phyloP scores from a whole-genome alignment of 768 basidiomycete genomes.

The Gymnopilus dilepis region DNA sequence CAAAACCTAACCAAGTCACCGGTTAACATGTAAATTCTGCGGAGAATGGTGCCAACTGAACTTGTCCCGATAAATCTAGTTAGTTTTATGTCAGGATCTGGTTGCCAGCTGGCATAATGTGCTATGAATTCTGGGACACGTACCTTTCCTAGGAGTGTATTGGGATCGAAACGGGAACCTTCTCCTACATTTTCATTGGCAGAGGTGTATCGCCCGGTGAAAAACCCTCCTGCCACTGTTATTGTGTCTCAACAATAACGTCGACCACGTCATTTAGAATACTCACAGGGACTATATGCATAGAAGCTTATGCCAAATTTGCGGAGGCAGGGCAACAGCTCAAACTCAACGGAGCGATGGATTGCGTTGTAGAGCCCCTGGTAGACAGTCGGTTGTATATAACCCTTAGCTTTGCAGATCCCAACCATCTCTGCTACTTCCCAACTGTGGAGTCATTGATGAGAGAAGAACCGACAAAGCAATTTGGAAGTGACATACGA shows the following conservation, averaged over 20 bases:
- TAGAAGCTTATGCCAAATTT: slow-evolving; percentile 64
- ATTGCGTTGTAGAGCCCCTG: slow-evolving; percentile 52
- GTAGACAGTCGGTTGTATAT: slow-evolving; percentile 59
- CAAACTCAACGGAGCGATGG: slow-evolving; percentile 45
- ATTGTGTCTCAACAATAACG: slow-evolving; percentile 11
- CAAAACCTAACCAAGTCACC: slow-evolving; percentile 45
- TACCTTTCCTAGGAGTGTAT: slow-evolving; percentile 30
- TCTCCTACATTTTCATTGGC: slow-evolving; percentile 46
- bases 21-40: neutral
- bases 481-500: slow-evolving; percentile 40
- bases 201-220: slow-evolving; percentile 57
- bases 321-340: slow-evolving; percentile 59
- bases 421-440: slow-evolving; percentile 68
- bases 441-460: slow-evolving; percentile 43
- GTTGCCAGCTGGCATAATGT: slow-evolving; percentile 16
- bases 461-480: neutral
- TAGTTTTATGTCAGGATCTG: slow-evolving; percentile 1
- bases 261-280: neutral
- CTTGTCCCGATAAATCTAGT: slow-evolving; percentile 39
- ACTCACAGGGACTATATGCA: slow-evolving; percentile 59
- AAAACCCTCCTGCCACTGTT: slow-evolving; percentile 62
- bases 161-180: slow-evolving; percentile 63
- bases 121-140: neutral
- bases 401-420: slow-evolving; percentile 61
- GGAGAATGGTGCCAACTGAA: slow-evolving; percentile 17